A percentile compares a stretch with the other conserved stretches of the same genome.
Evolutionary conservation across 2,329 filamentous ascomycete genomes (phyloP).

Genomic region (Lizonia empirigonia): DNA sequence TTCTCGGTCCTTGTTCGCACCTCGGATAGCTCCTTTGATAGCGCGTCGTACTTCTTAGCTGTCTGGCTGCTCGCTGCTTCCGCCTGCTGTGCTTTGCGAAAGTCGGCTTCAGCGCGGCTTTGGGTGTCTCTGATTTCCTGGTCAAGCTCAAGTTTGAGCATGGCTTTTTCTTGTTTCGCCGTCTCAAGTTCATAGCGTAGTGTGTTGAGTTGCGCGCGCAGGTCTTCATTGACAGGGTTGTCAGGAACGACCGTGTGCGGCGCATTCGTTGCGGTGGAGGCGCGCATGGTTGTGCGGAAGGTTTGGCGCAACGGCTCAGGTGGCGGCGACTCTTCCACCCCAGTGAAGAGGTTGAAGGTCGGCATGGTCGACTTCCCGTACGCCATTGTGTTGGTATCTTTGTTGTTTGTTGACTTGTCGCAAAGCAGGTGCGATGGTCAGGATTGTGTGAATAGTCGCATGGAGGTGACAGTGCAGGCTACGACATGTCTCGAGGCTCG

Average conservation of each 20-base stretch:
- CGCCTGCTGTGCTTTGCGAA: conserved; percentile 67
- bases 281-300: conserved; percentile 47
- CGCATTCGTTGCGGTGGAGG: conserved; percentile 52
- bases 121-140: conserved; percentile 82
- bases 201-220: conserved; percentile 88
- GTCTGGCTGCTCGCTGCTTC: conserved; percentile 59
- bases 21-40: conserved; percentile 62
- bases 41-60: conserved; percentile 59
- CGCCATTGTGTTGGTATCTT: conserved; percentile 32
- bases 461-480: neutral
- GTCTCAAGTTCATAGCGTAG: conserved; percentile 87
- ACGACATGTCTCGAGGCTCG: neutral
- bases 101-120: conserved; percentile 83
- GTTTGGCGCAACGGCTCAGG: conserved; percentile 51
- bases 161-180: conserved; percentile 83
- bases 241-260: conserved; percentile 46
- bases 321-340: conserved; percentile 45
- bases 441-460: neutral
- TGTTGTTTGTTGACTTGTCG: conserved; percentile 20
- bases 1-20: conserved; percentile 60
- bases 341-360: conserved; percentile 57
- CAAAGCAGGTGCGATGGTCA: neutral
- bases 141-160: conserved; percentile 77
- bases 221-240: conserved; percentile 68
- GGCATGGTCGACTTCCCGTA: conserved; percentile 49